Conservation (phyloP, 306 rosid genomes). For the Quercus gilva region DNA sequence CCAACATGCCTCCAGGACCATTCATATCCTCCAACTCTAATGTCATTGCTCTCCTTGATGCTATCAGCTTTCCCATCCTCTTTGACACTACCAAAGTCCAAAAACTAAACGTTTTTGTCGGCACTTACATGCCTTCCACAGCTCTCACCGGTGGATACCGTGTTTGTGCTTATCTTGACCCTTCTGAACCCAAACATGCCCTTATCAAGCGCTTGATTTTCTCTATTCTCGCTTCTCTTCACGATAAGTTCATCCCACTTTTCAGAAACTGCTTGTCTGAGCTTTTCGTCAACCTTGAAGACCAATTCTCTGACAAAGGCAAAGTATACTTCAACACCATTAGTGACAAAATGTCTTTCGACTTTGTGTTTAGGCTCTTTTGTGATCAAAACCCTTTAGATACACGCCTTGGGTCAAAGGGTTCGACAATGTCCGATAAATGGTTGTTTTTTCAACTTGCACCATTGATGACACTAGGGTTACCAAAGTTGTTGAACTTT, state of each 20-base stretch:
- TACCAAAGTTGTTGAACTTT: constrained; percentile 37
- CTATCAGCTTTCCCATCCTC: constrained; percentile 52
- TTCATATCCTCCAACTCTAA: constrained; percentile 50
- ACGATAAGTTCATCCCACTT: constrained; percentile 45
- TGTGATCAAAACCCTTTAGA: constrained; percentile 33
- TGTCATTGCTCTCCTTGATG: constrained; percentile 63
- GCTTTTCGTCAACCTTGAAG: constrained; percentile 34
- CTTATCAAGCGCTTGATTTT: constrained; percentile 43
- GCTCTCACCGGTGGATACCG: constrained; percentile 68
- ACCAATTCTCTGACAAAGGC: constrained; percentile 6
- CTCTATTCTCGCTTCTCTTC: constrained; percentile 25
- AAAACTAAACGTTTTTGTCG: constrained; percentile 57
- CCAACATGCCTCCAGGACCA: constrained; percentile 82
- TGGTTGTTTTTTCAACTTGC: constrained; percentile 62
- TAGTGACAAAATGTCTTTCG: constrained; percentile 30
- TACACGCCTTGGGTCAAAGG: constrained; percentile 30
- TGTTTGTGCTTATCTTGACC: constrained; percentile 59
- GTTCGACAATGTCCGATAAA: constrained; percentile 16
- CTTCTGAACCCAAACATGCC: constrained; percentile 50
- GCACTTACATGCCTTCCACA: constrained; percentile 81
- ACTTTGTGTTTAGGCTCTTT: constrained; percentile 46
- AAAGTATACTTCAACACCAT: constrained; percentile 29
- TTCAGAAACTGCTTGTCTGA: constrained; percentile 27
- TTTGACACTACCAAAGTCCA: constrained; percentile 56
- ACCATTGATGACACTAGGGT: constrained; percentile 42